Evolutionary conservation across 2,329 filamentous ascomycete genomes (phyloP), one percentile per base, ranked within the genome.

Genomic region (Stagonosporopsis rhizophila): DNA sequence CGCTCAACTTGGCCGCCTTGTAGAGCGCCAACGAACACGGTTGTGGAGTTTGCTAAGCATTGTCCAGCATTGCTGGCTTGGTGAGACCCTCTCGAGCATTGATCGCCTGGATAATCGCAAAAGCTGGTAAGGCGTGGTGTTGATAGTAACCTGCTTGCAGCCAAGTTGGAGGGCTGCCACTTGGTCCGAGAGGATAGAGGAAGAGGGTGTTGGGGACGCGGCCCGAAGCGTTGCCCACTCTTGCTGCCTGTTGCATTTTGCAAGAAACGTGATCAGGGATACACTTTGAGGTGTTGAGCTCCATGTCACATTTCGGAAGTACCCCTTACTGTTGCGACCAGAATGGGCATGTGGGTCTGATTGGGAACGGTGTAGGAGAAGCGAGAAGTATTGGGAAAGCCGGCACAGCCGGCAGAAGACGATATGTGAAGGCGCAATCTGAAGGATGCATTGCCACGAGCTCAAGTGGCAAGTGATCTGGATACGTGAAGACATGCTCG

Each of bases 201-300:
- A 17, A 25, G 47, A 49, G 25, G 45, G 22, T 19, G 23, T 27
- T 38, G 22, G 47, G 42, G 19, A 27, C 40, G 42, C 53, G 53
- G 47, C 47, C 53, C 53, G 53, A 52, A 44, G 53, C 53, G 37
- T 44, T 48, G 44, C 25, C 42, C 48, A 56, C 47, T 39, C 22
- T 38, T 22, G 23, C 38, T 44, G 53, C 47, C 14, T 42, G 44
- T 25, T 49, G 23, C 19, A 47, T 28, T 30, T 42, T 42, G 51
- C 40, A 48, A 30, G 19, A 46, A 38, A 44, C 32, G 38, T 47
- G 32, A 38, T 39, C n/a, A n/a, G n/a, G 12, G 19, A 22, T 38
- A 19, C 38, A 17, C 19, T 47, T 44, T 28, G 38, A 5, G 23
- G 47, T 19, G 46, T 28, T 4, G 52, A 51, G 50, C 9, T 15